phyloP scores from a whole-genome alignment of 345 rosid species.

The Populus nigra region DNA sequence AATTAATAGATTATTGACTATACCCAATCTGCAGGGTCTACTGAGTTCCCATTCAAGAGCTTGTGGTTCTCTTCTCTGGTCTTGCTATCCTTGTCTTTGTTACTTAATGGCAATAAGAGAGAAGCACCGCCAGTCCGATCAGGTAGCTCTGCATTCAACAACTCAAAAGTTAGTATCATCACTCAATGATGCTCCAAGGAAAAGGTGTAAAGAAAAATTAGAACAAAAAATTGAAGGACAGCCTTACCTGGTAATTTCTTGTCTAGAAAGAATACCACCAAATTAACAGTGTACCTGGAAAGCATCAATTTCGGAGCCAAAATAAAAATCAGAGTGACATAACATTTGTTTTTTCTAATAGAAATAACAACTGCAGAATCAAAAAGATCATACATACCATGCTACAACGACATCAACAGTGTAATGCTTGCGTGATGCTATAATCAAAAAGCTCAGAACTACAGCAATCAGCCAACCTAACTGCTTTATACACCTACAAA shows the following conservation, averaged over 20 bases:
- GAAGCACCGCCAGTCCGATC: constrained; percentile 62
- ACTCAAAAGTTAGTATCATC: constrained; percentile 14
- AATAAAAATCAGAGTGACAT: constrained; percentile 4
- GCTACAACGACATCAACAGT: constrained; percentile 94
- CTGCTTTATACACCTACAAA: constrained; percentile 77
- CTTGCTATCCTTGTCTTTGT: constrained; percentile 61
- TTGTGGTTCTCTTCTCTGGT: constrained; percentile 90
- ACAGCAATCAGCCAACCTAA: constrained; percentile 76
- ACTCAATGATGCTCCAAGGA: background rate
- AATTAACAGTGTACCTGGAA: constrained; percentile 87
- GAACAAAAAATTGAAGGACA: background rate
- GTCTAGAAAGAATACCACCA: constrained; percentile 92
- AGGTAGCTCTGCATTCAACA: constrained; percentile 63
- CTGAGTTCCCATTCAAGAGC: constrained; percentile 83
- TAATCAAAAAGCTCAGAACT: constrained; percentile 83
- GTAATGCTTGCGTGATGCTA: constrained; percentile 99
- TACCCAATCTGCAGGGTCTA: constrained; percentile 93
- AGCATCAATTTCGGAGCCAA: constrained; percentile 2
- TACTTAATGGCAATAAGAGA: constrained; percentile 60
- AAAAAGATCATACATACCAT: constrained; percentile 45
- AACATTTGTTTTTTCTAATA: background rate
- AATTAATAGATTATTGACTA: background rate
- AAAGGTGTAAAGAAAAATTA: background rate
- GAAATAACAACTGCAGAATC: background rate
- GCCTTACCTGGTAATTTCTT: constrained; percentile 92